Conservation (phyloP, 1,284 basidiomycete species). For the Macrocystidia cucumis region DNA sequence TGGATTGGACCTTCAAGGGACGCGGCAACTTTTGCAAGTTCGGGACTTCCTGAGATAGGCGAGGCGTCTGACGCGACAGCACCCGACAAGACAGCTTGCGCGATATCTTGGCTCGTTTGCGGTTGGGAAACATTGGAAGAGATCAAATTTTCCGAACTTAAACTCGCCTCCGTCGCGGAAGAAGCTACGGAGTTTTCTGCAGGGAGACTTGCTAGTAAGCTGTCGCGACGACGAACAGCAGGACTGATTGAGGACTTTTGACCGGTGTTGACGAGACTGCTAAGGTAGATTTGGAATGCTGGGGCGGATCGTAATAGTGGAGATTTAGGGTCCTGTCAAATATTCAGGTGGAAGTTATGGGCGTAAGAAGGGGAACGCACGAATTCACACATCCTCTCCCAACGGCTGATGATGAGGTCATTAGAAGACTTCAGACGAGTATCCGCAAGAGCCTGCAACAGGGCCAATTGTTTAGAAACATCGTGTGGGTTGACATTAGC, state of each 20-base stretch:
- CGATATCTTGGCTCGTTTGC: constrained; percentile 37
- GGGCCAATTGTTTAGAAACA: constrained; percentile 54
- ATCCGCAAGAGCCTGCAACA: constrained; percentile 60
- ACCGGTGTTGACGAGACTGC: constrained; percentile 54
- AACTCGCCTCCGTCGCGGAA: constrained; percentile 12
- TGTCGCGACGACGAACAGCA: constrained; percentile 62
- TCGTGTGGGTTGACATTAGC: constrained; percentile 67
- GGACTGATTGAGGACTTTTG: constrained; percentile 49
- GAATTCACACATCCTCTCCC: constrained; percentile 76
- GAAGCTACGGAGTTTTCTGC: constrained; percentile 17
- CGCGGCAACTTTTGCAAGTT: constrained; percentile 31
- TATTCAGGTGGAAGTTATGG: constrained; percentile 7
- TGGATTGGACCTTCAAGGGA: constrained; percentile 57
- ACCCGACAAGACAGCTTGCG: constrained; percentile 46
- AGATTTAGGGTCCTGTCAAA: constrained; percentile 49
- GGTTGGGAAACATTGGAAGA: constrained; percentile 9
- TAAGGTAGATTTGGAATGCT: constrained; percentile 68
- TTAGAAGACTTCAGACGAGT: constrained; percentile 60
- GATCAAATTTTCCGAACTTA: constrained; percentile 9
- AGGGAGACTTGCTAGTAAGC: constrained; percentile 39
- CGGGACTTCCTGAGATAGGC: constrained; percentile 14
- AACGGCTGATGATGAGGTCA: constrained; percentile 65
- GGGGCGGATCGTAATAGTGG: constrained; percentile 59
- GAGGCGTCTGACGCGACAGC: constrained; percentile 15
- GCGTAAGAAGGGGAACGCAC: constrained; percentile 36